Base-by-base conservation (phyloP, 257 asterid species). In the Solanum virginianum region DNA sequence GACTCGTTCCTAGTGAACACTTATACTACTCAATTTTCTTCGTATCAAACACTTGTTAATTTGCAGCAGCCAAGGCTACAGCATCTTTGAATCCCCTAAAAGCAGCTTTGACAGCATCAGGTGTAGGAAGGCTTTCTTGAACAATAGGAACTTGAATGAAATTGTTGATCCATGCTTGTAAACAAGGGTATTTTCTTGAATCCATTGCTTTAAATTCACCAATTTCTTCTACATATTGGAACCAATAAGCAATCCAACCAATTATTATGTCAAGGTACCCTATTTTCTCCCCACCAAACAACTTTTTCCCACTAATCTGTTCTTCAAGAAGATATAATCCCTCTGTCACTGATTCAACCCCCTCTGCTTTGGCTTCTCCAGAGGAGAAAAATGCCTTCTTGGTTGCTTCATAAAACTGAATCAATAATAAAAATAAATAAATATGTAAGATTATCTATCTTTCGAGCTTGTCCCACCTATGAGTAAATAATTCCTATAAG, bases 191-290 rank as follows among this genome's bases (percentile, higher is more conserved):
- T 39, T 51, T 62, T 22, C 22, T 65, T 12, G 87, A 53, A 60
- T 85, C 69, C 57, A 85, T 45, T 45, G 71, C 54, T 53, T 85
- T 77, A 12, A 62, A n/a, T 57, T 72, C 84, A 29, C 56, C 84
- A 79, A 80, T 36, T 60, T 85, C 87, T n/a, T 85, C 69, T 8
- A 79, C 15, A 80, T 56, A 53, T 62, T 63, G 70, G 22, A 60
- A 49, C 87, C 87, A 85, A 18, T 49, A 62, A 79, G 66, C 47
- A 63, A 85, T 47, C 84, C 87, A 63, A 20, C 84, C 84, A 80
- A 39, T 43, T 36, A 82, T 26, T 51, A 85, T 47, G 66, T 85
- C 84, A 56, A 85, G 59, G 43, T 62, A 62, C 49, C 87, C 87
- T 62, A 85, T 32, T 29, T 22, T 65, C 17, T 79, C 71, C 11